Evolutionary conservation across 768 basidiomycete species (phyloP), one percentile per base, ranked within the genome.

Genomic region (Cystobasidiopsis lactophilus): DNA sequence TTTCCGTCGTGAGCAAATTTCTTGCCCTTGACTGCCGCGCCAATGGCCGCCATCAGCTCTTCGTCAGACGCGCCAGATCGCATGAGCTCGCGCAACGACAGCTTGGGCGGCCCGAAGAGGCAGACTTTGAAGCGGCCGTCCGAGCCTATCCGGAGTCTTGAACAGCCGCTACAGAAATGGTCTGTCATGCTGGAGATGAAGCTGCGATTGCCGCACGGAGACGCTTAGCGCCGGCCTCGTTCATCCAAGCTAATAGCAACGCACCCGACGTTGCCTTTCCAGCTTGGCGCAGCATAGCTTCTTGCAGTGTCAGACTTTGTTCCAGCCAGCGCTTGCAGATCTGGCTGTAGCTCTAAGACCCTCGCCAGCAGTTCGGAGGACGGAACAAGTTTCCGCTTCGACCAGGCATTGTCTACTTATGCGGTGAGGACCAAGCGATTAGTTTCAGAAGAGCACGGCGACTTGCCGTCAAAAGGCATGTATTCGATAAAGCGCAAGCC

Each of bases 121-220:
- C 84, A 88, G 37, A 88, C 84, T 73, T 89, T 89, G 59, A 89
- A 82, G 63, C 86, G 76, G 5, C 86, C 85, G 60, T 89, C 85
- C 13, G 84, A 80, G n/a, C 82, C 86, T 43, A 89, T 70, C 39
- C 85, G 72, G 47, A 88, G 69, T 52, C 85, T 74, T 60, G 84
- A 85, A 68, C 85, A 89, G 1, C 78, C 77, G 1, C 75, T 73
- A 66, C 85, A 88, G 61, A 89, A 85, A 66, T 86, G 85, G 66
- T 89, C 84, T 18, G 83, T 86, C 85, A 85, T 85, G 69, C 80
- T 84, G 62, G 57, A 83, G 62, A 89, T 89, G 67, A 88, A 85
- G n/a, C 79, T 85, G 65, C 29, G 23, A 11, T 21, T 19, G 26
- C 19, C 7, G 18, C n/a, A 26, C 24, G 24, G 14, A 4, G 30